These are phyloP conservation scores for Phalaenopsis aphrodite DNA, from an alignment of 106 monocot genomes.

Conservation along the genomic window DNA sequence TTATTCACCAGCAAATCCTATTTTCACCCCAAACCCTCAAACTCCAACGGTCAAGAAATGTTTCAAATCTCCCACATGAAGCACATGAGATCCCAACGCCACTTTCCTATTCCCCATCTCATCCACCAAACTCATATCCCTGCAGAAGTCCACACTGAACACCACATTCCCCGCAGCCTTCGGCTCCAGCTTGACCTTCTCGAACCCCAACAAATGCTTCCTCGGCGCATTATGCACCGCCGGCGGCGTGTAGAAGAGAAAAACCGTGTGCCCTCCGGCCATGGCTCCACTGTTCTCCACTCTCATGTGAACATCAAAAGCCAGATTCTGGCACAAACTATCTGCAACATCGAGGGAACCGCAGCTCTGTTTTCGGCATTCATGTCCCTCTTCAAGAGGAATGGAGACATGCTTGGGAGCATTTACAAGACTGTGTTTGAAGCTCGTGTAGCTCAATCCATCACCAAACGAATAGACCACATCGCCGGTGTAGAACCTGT, in stretches of 20 bases:
- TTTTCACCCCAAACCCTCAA: slow-evolving; percentile 13
- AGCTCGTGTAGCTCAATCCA: slow-evolving; percentile 72
- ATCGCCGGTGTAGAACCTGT: slow-evolving; percentile 92
- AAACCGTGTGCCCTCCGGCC: slow-evolving; percentile 59
- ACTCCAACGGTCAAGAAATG: slow-evolving; percentile 70
- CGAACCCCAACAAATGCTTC: slow-evolving; percentile 80
- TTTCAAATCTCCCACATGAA: slow-evolving; percentile 79
- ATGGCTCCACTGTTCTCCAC: slow-evolving; percentile 49
- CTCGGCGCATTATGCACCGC: slow-evolving; percentile 55
- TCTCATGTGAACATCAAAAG: slow-evolving; percentile 46
- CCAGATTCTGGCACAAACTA: slow-evolving; percentile 29
- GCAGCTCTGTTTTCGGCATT: slow-evolving; percentile 42
- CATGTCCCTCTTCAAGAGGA: slow-evolving; percentile 44
- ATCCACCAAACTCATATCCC: slow-evolving; percentile 78
- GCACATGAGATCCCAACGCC: slow-evolving; percentile 62
- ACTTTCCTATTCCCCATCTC: slow-evolving; percentile 67
- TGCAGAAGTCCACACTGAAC: slow-evolving; percentile 83
- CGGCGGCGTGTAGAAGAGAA: slow-evolving; percentile 77
- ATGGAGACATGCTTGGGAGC: slow-evolving; percentile 52
- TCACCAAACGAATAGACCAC: slow-evolving; percentile 74
- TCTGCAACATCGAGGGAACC: slow-evolving; percentile 43
- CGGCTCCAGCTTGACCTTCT: slow-evolving; percentile 54
- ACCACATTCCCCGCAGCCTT: slow-evolving; percentile 30
- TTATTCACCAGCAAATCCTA: not conserved
- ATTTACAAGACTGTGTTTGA: slow-evolving; percentile 42